phyloP scores from a whole-genome alignment of 345 rosid species.

The Luvunga scandens region DNA sequence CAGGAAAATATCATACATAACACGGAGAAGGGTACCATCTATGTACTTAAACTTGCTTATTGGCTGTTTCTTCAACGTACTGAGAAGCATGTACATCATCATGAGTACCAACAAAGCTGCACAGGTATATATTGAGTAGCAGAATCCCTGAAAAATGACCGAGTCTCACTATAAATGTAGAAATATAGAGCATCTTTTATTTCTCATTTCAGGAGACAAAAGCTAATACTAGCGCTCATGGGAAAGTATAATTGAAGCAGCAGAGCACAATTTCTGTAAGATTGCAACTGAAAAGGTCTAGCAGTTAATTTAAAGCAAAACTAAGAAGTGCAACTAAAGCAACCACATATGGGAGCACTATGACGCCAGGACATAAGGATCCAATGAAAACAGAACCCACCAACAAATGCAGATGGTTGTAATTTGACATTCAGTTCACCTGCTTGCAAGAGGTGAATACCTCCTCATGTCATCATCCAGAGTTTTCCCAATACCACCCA shows the following conservation, averaged over 20 bases:
- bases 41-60: constrained; percentile 81
- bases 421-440: constrained; percentile 72
- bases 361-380: constrained; percentile 22
- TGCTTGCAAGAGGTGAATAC: constrained; percentile 70
- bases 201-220: background rate
- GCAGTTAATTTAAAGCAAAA: background rate
- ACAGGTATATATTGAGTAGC: constrained; percentile 27
- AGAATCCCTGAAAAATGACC: constrained; percentile 36
- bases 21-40: constrained; percentile 54
- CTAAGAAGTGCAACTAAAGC: background rate
- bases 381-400: constrained; percentile 55
- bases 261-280: background rate
- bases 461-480: constrained; percentile 62
- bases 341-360: background rate
- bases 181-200: background rate
- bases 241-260: background rate
- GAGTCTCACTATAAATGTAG: background rate
- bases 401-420: constrained; percentile 57
- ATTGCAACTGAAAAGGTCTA: background rate
- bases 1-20: constrained; percentile 16
- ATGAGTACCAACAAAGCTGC: constrained; percentile 23
- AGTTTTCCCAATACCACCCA: constrained; percentile 47
- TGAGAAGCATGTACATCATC: constrained; percentile 25
- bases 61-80: constrained; percentile 41
- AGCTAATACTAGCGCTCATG: background rate